Evolutionary conservation across 345 rosid species (phyloP).

Genomic region (Eucalyptus grandis): DNA sequence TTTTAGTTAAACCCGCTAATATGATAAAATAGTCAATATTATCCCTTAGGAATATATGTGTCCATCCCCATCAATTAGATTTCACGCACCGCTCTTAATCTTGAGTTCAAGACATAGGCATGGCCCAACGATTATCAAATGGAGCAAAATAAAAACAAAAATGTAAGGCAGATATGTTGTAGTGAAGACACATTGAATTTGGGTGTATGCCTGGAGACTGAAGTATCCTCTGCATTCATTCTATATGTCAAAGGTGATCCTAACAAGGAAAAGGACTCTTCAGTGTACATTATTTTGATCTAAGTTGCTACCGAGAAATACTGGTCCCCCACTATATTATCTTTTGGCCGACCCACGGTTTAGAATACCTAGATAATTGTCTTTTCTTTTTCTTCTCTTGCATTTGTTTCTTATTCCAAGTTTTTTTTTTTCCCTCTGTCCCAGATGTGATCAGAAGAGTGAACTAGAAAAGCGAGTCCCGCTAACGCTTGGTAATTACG

Average conservation of each 20-base stretch:
- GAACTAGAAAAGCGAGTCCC: not conserved
- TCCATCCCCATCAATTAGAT: accelerated
- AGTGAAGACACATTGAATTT: not conserved
- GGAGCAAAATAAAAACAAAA: not conserved
- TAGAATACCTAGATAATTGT: not conserved
- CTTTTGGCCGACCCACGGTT: not conserved
- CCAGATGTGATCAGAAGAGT: not conserved
- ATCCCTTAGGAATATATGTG: no score
- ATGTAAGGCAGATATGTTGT: not conserved
- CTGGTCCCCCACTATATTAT: not conserved
- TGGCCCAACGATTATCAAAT: not conserved
- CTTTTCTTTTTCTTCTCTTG: not conserved
- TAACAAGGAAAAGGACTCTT: not conserved
- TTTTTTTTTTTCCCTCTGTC: not conserved
- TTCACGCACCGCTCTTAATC: accelerated
- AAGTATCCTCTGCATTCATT: not conserved
- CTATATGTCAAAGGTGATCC: not conserved
- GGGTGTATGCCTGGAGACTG: not conserved
- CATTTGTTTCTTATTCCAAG: not conserved
- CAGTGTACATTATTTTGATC: not conserved
- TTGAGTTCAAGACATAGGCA: not conserved
- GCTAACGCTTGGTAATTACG: not conserved
- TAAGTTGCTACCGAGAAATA: not conserved
- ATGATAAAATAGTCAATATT: no score
- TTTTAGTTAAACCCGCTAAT: not conserved